Percentiles rank a stretch among this genome's conserved stretches.
Conservation (phyloP, 179 eudicot genomes). For the Beta macrorhiza region DNA sequence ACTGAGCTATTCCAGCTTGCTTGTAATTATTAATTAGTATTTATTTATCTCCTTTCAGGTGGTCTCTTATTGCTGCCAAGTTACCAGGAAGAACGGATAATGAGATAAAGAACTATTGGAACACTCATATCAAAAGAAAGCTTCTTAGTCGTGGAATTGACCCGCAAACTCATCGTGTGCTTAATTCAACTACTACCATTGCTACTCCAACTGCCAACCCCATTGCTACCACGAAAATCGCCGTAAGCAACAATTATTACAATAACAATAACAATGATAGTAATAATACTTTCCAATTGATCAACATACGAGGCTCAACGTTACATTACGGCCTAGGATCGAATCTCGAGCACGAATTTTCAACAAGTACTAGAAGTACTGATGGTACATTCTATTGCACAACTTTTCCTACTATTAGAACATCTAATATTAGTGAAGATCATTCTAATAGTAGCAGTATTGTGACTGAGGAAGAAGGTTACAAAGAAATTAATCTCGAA, state of each 20-base stretch:
- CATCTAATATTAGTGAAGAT: slow-evolving; percentile 20
- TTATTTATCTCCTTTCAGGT: slow-evolving; percentile 22
- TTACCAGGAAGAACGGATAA: slow-evolving; percentile 49
- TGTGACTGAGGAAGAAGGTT: slow-evolving; percentile 20
- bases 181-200: neutral
- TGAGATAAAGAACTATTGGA: slow-evolving; percentile 53
- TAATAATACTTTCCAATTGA: slow-evolving; percentile 22
- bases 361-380: neutral
- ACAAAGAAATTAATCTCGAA: slow-evolving; percentile 34
- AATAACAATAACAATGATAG: neutral
- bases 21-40: neutral
- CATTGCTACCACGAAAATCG: neutral
- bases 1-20: slow-evolving; percentile 88
- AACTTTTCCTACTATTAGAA: slow-evolving; percentile 6
- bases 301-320: slow-evolving; percentile 29
- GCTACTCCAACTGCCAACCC: neutral
- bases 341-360: neutral
- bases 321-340: slow-evolving; percentile 26
- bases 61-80: slow-evolving; percentile 49
- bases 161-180: slow-evolving; percentile 44
- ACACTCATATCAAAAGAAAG: slow-evolving; percentile 45
- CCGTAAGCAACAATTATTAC: neutral
- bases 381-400: slow-evolving; percentile 4
- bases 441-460: slow-evolving; percentile 33
- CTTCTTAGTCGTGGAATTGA: slow-evolving; percentile 44